These are phyloP conservation scores for Claviceps paspali DNA, from an alignment of 2,329 filamentous ascomycete species.

Conservation along the genomic window DNA sequence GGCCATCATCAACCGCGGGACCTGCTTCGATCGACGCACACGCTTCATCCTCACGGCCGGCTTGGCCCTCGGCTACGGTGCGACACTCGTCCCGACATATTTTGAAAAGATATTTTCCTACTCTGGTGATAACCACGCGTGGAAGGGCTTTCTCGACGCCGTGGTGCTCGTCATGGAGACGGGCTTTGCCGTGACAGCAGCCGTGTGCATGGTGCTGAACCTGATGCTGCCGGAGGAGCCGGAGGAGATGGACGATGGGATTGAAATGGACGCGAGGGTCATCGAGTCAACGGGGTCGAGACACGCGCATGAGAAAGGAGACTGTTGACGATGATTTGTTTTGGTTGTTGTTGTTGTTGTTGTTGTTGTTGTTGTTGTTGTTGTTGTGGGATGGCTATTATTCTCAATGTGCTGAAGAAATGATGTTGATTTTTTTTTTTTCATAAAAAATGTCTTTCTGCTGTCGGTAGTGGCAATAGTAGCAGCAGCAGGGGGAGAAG, in stretches of 20 bases:
- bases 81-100: conserved; percentile 51
- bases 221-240: conserved; percentile 53
- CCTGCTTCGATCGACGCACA: conserved; percentile 63
- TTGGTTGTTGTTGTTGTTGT: too few relatives aligned
- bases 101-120: conserved; percentile 62
- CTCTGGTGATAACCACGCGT: conserved; percentile 46
- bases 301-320: not conserved
- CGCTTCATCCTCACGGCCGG: conserved; percentile 69
- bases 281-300: not conserved
- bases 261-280: conserved; percentile 10
- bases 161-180: conserved; percentile 60
- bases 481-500: too few relatives aligned
- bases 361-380: too few relatives aligned
- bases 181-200: conserved; percentile 59
- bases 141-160: conserved; percentile 62
- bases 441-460: too few relatives aligned
- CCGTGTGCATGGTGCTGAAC: conserved; percentile 60
- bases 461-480: too few relatives aligned
- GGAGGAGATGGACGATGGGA: conserved; percentile 35
- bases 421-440: too few relatives aligned
- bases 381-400: too few relatives aligned
- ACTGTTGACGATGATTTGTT: not conserved
- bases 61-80: conserved; percentile 57
- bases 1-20: conserved; percentile 53
- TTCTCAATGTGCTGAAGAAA: too few relatives aligned